Conservation (phyloP, 441 rosid genomes). For the Croton laevigatus region DNA sequence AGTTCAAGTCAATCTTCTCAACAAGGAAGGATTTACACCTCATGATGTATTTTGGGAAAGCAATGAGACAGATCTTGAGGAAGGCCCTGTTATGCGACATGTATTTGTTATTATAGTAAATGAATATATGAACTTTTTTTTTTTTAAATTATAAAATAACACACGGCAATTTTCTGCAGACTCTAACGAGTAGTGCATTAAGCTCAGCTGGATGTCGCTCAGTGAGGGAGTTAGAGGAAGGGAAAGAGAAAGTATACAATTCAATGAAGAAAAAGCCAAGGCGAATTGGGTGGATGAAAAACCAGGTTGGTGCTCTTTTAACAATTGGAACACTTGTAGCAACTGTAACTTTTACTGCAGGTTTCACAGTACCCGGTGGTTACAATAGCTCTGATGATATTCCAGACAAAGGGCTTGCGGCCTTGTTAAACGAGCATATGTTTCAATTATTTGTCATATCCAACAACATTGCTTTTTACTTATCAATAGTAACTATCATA, state of each 20-base stretch:
- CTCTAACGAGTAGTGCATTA: not conserved
- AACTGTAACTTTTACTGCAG: not conserved
- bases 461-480: not conserved
- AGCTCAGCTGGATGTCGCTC: not conserved
- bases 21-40: conserved; percentile 18
- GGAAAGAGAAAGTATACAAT: no score
- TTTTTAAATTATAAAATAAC: no score
- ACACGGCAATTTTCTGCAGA: not conserved
- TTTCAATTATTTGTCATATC: not conserved
- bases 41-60: not conserved
- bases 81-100: no score
- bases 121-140: no score
- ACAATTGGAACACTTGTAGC: not conserved
- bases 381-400: not conserved
- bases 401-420: not conserved
- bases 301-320: not conserved
- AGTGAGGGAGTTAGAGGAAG: no score
- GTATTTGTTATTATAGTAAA: no score
- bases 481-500: not conserved
- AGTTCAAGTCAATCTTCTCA: not conserved
- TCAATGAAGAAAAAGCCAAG: not conserved
- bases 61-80: not conserved
- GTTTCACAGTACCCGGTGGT: not conserved
- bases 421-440: not conserved
- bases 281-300: not conserved